These are phyloP conservation scores for Cinchona pubescens DNA, from an alignment of 257 asterid species.

Conservation along the genomic window DNA sequence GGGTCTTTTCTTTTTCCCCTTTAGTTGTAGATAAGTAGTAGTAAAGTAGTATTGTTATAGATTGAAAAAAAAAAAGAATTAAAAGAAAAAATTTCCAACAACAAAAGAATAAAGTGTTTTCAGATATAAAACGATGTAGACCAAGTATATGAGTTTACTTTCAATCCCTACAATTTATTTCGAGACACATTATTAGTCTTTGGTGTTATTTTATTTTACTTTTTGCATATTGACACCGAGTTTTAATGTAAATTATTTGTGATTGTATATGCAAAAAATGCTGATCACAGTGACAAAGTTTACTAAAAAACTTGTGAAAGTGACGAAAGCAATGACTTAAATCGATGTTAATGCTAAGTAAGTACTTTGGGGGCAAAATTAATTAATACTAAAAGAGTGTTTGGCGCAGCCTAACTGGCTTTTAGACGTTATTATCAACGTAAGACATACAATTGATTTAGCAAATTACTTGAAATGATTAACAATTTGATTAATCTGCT, in stretches of 20 bases:
- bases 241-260: neutral
- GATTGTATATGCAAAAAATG: neutral
- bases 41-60: too few species aligned
- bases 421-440: neutral
- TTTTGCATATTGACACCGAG: neutral
- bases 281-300: neutral
- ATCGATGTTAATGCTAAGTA: neutral
- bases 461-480: too few species aligned
- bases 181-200: neutral
- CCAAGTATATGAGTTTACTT: neutral
- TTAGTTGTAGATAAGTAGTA: too few species aligned
- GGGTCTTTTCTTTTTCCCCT: too few species aligned
- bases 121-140: neutral
- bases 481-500: neutral
- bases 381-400: neutral
- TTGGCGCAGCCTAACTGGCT: neutral
- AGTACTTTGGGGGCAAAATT: neutral
- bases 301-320: neutral
- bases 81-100: too few species aligned
- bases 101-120: neutral
- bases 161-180: neutral
- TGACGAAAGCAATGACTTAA: constrained; percentile 15
- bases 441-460: neutral
- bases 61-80: too few species aligned
- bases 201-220: neutral